Evolutionary conservation across 2,329 filamentous ascomycete species (phyloP), one percentile per base, ranked within the genome.

Genomic region (Penicillium nordicum): DNA sequence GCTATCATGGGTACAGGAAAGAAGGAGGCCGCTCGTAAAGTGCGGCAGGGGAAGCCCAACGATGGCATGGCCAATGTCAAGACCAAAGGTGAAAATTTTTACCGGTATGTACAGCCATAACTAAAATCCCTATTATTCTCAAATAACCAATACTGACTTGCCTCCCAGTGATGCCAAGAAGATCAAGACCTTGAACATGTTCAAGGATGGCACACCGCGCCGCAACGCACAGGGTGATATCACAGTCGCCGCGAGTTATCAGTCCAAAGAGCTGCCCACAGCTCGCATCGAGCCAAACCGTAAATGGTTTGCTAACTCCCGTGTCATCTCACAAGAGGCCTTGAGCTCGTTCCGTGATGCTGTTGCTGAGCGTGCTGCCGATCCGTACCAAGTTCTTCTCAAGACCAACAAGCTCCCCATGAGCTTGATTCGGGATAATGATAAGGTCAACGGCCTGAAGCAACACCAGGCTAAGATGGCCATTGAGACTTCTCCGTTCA

Each of bases 31-130:
- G 84, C 80, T 74, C 87, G 93, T 78, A 88, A 89, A 74, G 83
- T 83, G 79, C 89, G 92, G 74, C 87, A 97, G 83, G 91, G 90
- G 66, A 93, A 92, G 79, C 84, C 84, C 48, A 84, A 84, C 64
- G 88, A 94, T 85, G 91, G 91, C 74, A 91, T 96, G 85, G 86
- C 79, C 69, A 97, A 97, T 79, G 90, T 97, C 71, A 90, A 88
- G 69, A 82, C 86, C 67, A 99, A 99, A 80, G 94, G 94, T 78
- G 93, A 97, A 82, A 97, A 97, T 81, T 99, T 97, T 80, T 97
- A 97, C 80, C 86, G 90, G 82, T 88, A 64, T 32, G 62, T 64
- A 7, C 36, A 43, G n/a, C 50, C 44, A 16, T 23, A 79, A 63
- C 81, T 47, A 30, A 41, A n/a, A n/a, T 47, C 36, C 6, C 29